Base-by-base conservation (phyloP, 495 filamentous ascomycete species). In the Aspergillus haitiensis region DNA sequence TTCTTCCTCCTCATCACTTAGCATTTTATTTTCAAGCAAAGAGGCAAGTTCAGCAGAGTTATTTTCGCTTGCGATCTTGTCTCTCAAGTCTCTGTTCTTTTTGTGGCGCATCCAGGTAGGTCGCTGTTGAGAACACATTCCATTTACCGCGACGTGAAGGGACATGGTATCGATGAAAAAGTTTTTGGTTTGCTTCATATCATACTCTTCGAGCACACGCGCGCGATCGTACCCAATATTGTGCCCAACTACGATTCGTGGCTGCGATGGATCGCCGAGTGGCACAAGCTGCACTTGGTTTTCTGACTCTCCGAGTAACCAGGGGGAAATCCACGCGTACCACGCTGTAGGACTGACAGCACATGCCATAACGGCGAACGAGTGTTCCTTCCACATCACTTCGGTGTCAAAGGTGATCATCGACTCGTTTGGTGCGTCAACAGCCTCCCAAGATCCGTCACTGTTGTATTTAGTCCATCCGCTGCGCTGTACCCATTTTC, bases 151-250 rank as follows among this genome's bases (percentile, higher is more conserved):
- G 7, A 97, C 93, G 69, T 99, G 94, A 52, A 99, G 79, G 8
- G 92, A 97, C 94, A 99, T 99, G 3, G 94, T 99, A 76, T 99
- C 94, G 31, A 99, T 70, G 66, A 96, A 99, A 44, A 84, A 90
- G 63, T 90, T 98, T 52, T 84, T 84, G 27, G 91, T 85, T 69
- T 96, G 92, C 52, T 81, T 73, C 40, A 97, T 69, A 64, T 87
- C 81, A 69, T 99, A 99, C 70, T 99, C 94, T 70, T 99, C 94
- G 10, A 83, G 68, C 51, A 97, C 84, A 31, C 95, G 84, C 21
- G 93, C 92, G 10, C 94, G 82, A 69, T 99, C 94, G 67, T 94
- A 99, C 31, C 95, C 95, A 54, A 99, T 87, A 64, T 99, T 98
- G 70, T 99, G 94, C 12, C 94, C 94, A 34, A 97, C 84, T 33